phyloP scores from a whole-genome alignment of 2,329 filamentous ascomycete genomes.

The Claviceps spartinae region DNA sequence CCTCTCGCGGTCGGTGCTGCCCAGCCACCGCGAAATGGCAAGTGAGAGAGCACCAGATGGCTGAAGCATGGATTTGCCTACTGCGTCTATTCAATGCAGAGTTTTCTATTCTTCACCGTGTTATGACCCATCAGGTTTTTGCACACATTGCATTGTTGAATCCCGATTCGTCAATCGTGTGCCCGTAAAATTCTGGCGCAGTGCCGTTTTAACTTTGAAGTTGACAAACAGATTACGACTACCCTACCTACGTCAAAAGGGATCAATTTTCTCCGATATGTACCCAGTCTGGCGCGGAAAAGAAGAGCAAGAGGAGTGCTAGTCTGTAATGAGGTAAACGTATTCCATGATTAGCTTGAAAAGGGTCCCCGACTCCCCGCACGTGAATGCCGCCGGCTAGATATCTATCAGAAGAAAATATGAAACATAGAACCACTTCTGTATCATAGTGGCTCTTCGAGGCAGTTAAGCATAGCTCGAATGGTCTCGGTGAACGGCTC shows the following conservation, averaged over 20 bases:
- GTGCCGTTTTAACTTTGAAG: no score
- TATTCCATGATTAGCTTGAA: no score
- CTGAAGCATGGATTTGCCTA: neutral
- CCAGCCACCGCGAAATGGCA: neutral
- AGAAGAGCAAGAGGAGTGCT: no score
- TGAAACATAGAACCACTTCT: no score
- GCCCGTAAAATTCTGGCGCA: no score
- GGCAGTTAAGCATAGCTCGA: neutral
- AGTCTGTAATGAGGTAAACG: no score
- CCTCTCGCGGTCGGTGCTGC: neutral
- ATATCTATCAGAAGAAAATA: neutral
- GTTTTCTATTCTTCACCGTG: neutral
- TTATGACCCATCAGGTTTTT: neutral
- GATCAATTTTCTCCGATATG: no score
- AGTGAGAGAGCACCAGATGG: neutral
- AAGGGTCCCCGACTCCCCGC: neutral
- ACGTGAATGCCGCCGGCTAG: neutral
- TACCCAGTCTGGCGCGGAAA: no score
- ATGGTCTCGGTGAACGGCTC: neutral
- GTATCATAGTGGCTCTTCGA: neutral
- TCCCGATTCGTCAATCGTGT: no score
- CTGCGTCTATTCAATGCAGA: neutral
- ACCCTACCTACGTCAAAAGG: no score
- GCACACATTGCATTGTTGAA: no score
- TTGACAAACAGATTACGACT: no score